Base-by-base conservation (phyloP, 768 basidiomycete species). In the Tulasnella sp. region DNA sequence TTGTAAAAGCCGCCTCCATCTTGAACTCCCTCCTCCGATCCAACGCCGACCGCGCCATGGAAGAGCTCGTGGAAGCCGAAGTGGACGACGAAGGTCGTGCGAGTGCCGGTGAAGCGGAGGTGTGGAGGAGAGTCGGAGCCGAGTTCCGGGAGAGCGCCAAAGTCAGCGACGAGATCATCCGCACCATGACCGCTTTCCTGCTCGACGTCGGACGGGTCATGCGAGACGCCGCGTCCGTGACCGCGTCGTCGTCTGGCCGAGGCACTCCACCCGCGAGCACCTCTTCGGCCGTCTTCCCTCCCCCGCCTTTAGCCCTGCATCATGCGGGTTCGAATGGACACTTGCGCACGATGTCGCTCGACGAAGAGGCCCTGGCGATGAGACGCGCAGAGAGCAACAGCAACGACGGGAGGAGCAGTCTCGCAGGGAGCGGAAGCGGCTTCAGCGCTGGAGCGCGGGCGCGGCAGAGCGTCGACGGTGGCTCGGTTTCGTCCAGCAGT, bases 91-190 rank as follows among this genome's bases (percentile, higher is more conserved):
- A 88, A 13, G 88, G 87, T 44, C 87, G 86, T 75, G 75, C 61
- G n/a, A 82, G 80, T 15, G 81, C 79, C 16, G 84, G 88, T 69
- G 80, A 88, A 35, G 87, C 85, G 15, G 89, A 90, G 75, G 84
- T 93, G 39, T 94, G 93, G 93, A 85, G 87, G 75, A 85, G 86
- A 70, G 88, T 94, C 6, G 91, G 91, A 0, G 87, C 87, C 11
- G 93, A 95, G 80, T 92, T 90, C 81, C 85, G 93, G 48, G 93
- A 95, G 74, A 88, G 89, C 74, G 80, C 92, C 80, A 86, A 91
- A 81, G 87, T 90, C 76, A 91, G 91, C 79, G 94, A 95, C 82
- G 93, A 95, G 82, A 85, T 94, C 70, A 91, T 94, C 4, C 85
- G 94, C 76, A 90, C 89, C 9, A 85, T 93, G 83, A 95, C 93